A percentile compares a stretch with the other conserved stretches of the same genome.
phyloP scores from a whole-genome alignment of 2,329 filamentous ascomycete genomes.

The Pyrenophora seminiperda region DNA sequence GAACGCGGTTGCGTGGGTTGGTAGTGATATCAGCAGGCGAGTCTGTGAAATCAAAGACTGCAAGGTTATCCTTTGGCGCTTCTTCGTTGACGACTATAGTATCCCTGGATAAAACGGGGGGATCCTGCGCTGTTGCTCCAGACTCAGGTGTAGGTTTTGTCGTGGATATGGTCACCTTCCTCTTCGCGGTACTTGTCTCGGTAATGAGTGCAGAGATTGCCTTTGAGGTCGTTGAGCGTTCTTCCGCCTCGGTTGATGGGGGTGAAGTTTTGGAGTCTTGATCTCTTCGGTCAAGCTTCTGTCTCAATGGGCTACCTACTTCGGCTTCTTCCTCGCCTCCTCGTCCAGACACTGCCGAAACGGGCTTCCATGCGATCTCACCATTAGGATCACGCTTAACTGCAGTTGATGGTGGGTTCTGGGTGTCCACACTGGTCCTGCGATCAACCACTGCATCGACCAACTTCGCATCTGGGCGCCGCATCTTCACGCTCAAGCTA shows the following conservation, averaged over 20 bases:
- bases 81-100: slow-evolving; percentile 19
- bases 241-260: slow-evolving; percentile 18
- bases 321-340: slow-evolving; percentile 36
- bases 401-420: slow-evolving; percentile 25
- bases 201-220: slow-evolving; percentile 44
- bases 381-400: slow-evolving; percentile 39
- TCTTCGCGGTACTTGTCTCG: slow-evolving; percentile 34
- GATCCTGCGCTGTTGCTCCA: slow-evolving; percentile 5
- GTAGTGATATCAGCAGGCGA: slow-evolving; percentile 31
- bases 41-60: slow-evolving; percentile 48
- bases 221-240: slow-evolving; percentile 37
- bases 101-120: slow-evolving; percentile 5
- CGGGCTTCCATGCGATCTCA: slow-evolving; percentile 35
- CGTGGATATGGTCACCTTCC: slow-evolving; percentile 19
- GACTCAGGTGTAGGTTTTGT: slow-evolving; percentile 10
- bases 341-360: slow-evolving; percentile 24
- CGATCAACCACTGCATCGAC: slow-evolving; percentile 51
- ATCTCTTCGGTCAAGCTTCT: slow-evolving; percentile 39
- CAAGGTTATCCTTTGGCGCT: slow-evolving; percentile 35
- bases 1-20: slow-evolving; percentile 29
- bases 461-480: slow-evolving; percentile 54
- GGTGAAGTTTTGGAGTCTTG: slow-evolving; percentile 26
- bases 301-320: slow-evolving; percentile 43
- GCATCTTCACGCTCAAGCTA: slow-evolving; percentile 56
- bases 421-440: slow-evolving; percentile 35